phyloP scores from a whole-genome alignment of 1,284 basidiomycete species.

The Irpex sp. region DNA sequence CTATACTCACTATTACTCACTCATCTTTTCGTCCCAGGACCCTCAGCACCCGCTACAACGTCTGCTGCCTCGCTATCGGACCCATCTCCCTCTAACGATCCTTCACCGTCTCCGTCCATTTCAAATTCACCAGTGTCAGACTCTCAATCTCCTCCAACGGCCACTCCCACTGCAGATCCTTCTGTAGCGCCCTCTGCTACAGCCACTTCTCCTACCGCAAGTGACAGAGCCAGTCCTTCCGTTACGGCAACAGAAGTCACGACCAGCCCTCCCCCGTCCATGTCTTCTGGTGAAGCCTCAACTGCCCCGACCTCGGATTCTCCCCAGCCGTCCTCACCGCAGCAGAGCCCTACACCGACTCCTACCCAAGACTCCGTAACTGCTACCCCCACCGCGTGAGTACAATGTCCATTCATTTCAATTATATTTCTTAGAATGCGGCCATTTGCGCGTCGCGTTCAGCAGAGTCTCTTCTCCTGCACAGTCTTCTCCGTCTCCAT shows the following conservation, averaged over 20 bases:
- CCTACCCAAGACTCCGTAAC: conserved; percentile 8
- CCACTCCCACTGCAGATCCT: conserved; percentile 3
- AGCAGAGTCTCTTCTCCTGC: neutral
- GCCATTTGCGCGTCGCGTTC: neutral
- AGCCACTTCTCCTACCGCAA: neutral
- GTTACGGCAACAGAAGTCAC: neutral
- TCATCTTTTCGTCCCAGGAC: neutral
- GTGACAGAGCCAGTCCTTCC: neutral
- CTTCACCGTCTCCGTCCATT: neutral
- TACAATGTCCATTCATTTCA: neutral
- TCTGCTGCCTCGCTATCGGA: neutral
- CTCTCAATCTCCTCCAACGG: neutral
- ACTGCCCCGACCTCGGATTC: conserved; percentile 13
- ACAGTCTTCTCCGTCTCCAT: conserved; percentile 10
- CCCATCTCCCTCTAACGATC: neutral
- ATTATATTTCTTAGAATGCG: neutral
- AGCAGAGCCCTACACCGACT: conserved; percentile 2
- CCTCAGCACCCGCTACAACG: neutral
- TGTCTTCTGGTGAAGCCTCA: conserved; percentile 7
- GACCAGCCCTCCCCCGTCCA: conserved; percentile 6
- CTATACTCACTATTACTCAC: neutral
- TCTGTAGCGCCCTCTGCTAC: too few species aligned
- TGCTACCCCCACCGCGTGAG: neutral
- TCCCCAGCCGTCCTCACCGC: conserved; percentile 8
- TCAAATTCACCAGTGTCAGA: neutral